Evolutionary conservation across 805 yeast species (phyloP).

Genomic region (Kazachstania psychrophila): DNA sequence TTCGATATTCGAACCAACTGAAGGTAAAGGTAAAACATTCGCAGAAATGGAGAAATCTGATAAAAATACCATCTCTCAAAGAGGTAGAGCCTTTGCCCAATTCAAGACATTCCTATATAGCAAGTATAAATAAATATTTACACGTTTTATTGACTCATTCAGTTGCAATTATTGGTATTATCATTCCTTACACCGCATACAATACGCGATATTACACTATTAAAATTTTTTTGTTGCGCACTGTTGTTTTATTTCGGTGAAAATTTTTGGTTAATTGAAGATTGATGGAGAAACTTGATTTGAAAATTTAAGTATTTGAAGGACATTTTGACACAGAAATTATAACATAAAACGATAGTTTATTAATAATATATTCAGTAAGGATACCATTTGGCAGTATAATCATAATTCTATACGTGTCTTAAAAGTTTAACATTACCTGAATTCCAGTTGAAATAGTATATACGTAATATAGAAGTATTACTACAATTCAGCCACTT

Average conservation of each 20-base stretch:
- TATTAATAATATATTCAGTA: no score
- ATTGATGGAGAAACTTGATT: not conserved
- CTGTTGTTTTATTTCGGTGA: slow-evolving; percentile 1
- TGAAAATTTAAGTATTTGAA: no score
- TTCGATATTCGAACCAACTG: slow-evolving; percentile 68
- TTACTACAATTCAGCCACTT: no score
- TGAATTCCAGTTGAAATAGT: no score
- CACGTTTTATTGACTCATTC: not conserved
- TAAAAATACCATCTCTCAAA: slow-evolving; percentile 80
- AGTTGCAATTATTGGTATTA: not conserved
- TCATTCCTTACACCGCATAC: slow-evolving; percentile 5
- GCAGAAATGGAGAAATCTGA: slow-evolving; percentile 77
- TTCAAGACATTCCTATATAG: slow-evolving; percentile 45
- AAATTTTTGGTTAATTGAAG: not conserved
- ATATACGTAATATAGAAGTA: no score
- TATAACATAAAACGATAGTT: no score
- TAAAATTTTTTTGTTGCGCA: no score
- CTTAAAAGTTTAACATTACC: no score
- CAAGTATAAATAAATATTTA: not conserved
- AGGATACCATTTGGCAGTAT: no score
- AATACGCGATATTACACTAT: no score
- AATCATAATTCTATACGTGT: no score
- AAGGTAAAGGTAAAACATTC: slow-evolving; percentile 56
- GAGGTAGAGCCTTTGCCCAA: slow-evolving; percentile 73
- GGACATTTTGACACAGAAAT: no score